These are phyloP conservation scores for Thermothelomyces thermophilus DNA, from an alignment of 2,329 filamentous ascomycete genomes.

Conservation along the genomic window DNA sequence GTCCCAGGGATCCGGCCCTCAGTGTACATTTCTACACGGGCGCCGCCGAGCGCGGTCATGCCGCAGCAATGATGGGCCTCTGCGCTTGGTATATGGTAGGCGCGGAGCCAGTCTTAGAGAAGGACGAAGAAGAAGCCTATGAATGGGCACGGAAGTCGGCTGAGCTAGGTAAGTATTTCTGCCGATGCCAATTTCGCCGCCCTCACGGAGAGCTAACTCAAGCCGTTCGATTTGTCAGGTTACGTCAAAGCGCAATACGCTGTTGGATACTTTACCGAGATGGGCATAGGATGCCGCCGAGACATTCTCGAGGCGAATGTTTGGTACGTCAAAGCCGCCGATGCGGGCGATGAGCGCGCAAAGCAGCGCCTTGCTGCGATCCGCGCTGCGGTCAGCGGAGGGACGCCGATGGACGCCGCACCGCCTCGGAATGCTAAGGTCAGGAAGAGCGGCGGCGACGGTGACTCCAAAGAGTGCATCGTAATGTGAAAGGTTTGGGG, in stretches of 20 bases:
- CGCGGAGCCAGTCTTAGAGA: conserved; percentile 83
- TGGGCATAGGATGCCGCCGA: conserved; percentile 91
- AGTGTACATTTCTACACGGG: conserved; percentile 97
- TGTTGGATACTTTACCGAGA: conserved; percentile 94
- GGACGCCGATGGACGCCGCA: conserved; percentile 50
- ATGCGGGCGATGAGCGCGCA: conserved; percentile 83
- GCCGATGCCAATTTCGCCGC: background rate
- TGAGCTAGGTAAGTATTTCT: conserved; percentile 61
- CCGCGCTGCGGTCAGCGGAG: conserved; percentile 65
- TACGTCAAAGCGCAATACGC: conserved; percentile 80
- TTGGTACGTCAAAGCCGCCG: conserved; percentile 95
- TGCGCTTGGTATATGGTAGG: conserved; percentile 99
- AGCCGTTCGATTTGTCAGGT: conserved; percentile 36
- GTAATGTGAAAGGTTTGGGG: conserved; percentile 42
- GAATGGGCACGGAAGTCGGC: conserved; percentile 90
- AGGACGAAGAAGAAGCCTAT: conserved; percentile 92
- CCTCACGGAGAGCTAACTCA: background rate
- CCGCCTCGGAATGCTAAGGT: conserved; percentile 46
- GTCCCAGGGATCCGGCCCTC: conserved; percentile 82
- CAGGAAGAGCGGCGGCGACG: conserved; percentile 38
- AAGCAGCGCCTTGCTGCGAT: conserved; percentile 84
- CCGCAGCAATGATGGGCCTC: conserved; percentile 92
- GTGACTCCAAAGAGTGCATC: conserved; percentile 51
- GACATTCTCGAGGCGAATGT: conserved; percentile 96
- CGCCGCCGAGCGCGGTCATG: conserved; percentile 76